Conservation (phyloP, 1,284 basidiomycete species). For the Cutaneotrichosporon arboriforme region DNA sequence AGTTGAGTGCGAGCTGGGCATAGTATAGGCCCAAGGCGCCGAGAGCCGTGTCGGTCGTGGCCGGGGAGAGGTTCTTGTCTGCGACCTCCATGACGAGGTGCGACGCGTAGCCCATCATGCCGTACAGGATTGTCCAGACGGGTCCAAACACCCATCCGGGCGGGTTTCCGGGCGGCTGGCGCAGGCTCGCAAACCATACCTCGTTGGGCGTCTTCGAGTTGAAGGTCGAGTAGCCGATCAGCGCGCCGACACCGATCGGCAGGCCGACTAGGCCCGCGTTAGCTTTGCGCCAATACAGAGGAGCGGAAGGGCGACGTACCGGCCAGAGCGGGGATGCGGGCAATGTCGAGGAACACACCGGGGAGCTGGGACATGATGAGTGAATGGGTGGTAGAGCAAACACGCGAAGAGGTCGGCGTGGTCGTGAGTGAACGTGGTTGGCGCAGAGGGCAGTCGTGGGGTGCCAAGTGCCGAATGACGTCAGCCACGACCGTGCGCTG, state of each 20-base stretch:
- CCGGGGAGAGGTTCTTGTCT: conserved; percentile 41
- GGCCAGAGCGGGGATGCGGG: conserved; percentile 58
- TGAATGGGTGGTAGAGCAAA: not conserved
- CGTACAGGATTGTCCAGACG: conserved; percentile 42
- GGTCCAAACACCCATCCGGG: conserved; percentile 14
- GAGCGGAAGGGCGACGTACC: conserved; percentile 21
- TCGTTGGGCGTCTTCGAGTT: conserved; percentile 7
- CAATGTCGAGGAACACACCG: conserved; percentile 55
- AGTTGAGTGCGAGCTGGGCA: conserved; percentile 10
- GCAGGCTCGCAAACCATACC: conserved; percentile 6
- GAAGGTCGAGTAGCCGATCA: conserved; percentile 52
- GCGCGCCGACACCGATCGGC: conserved; percentile 57
- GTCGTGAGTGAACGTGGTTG: no score
- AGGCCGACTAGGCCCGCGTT: conserved; percentile 52
- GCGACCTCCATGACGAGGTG: conserved; percentile 59
- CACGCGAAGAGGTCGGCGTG: no score
- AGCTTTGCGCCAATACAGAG: no score
- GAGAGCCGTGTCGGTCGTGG: not conserved
- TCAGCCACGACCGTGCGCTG: no score
- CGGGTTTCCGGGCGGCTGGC: conserved; percentile 11
- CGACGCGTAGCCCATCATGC: conserved; percentile 66
- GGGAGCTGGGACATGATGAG: conserved; percentile 42
- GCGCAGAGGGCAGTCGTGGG: no score
- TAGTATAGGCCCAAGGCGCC: conserved; percentile 6
- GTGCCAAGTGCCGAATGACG: no score